Conservation (phyloP, 768 basidiomycete genomes). For the Cubamyces sp. region DNA sequence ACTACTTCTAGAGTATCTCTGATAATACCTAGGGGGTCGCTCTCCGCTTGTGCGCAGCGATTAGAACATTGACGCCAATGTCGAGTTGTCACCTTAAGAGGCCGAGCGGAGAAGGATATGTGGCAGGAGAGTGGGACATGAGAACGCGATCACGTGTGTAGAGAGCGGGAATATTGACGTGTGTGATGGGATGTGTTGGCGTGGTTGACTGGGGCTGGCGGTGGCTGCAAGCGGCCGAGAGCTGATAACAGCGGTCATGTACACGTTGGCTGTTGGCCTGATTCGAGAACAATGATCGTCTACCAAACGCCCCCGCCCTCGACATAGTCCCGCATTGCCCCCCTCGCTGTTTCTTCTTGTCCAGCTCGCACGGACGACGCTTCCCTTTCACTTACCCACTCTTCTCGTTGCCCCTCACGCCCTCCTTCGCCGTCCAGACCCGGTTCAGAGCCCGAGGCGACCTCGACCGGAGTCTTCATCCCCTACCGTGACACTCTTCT, state of each 20-base stretch:
- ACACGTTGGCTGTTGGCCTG: too few relatives aligned
- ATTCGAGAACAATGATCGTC: background rate
- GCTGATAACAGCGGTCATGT: background rate
- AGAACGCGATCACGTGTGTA: slow-evolving; percentile 17
- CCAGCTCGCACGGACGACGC: background rate
- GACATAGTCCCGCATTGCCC: background rate
- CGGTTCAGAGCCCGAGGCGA: background rate
- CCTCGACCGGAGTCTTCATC: background rate
- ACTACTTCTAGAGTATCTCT: too few relatives aligned
- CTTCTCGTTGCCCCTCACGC: background rate
- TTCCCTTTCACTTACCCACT: background rate
- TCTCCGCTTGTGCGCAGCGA: too few relatives aligned
- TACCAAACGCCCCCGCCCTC: background rate
- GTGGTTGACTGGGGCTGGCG: background rate
- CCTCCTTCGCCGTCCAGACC: background rate
- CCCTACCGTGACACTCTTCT: background rate
- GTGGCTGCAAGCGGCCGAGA: background rate
- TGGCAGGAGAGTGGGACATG: background rate
- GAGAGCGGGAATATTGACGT: slow-evolving; percentile 4
- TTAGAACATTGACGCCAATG: too few relatives aligned
- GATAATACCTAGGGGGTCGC: too few relatives aligned
- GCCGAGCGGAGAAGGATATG: background rate
- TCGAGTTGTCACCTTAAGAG: too few relatives aligned
- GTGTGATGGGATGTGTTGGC: slow-evolving; percentile 12
- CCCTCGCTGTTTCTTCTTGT: background rate